These are phyloP conservation scores for Mortierella sp. DNA, from an alignment of 371 early-diverging fungal species.

Conservation along the genomic window DNA sequence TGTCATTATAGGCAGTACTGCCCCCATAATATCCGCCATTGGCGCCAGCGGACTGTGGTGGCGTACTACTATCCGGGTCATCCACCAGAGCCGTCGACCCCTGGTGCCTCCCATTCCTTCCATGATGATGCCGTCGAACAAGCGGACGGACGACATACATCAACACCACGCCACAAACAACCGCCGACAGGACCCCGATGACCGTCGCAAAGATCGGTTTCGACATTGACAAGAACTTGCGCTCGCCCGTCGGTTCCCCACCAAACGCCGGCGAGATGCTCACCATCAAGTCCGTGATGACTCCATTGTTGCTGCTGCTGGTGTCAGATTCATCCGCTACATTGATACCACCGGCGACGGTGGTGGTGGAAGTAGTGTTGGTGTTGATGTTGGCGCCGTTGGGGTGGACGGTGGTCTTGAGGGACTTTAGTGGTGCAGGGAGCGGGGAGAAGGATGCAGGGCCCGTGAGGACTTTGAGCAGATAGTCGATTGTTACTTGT, in stretches of 20 bases:
- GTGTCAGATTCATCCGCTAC: not conserved
- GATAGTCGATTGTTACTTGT: constrained; percentile 23
- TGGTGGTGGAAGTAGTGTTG: not conserved
- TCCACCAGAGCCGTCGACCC: not conserved
- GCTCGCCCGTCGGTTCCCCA: not conserved
- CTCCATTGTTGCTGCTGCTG: not conserved
- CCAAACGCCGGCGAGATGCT: constrained; percentile 33
- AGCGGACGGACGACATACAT: constrained; percentile 26
- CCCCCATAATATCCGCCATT: not conserved
- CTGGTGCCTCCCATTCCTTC: not conserved
- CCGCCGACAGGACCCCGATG: constrained; percentile 13
- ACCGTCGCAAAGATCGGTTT: constrained; percentile 33
- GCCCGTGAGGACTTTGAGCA: constrained; percentile 33
- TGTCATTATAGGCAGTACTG: not conserved
- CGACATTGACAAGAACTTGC: constrained; percentile 31
- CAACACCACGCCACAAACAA: constrained; percentile 28
- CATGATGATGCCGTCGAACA: not conserved
- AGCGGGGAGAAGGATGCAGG: constrained; percentile 25
- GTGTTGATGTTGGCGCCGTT: not conserved
- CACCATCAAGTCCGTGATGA: constrained; percentile 45
- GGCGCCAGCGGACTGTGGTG: not conserved
- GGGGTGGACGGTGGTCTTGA: constrained; percentile 15
- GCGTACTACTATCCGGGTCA: not conserved
- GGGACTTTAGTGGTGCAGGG: constrained; percentile 21
- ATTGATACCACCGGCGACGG: not conserved